Evolutionary conservation across 331 rosid genomes (phyloP).

Genomic region (Telfairia occidentalis): DNA sequence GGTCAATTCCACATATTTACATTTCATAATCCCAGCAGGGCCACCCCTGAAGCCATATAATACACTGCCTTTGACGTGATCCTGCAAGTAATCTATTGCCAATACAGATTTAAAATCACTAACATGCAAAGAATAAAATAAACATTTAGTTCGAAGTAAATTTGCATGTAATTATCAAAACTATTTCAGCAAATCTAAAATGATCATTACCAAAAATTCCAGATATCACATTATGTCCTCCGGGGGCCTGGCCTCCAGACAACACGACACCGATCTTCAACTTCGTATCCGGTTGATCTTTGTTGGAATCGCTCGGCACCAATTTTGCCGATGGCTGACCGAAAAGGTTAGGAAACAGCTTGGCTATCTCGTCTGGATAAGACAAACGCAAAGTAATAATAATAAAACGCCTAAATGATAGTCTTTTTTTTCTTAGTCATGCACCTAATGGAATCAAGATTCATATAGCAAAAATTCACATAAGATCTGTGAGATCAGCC

Average conservation of each 20-base stretch:
- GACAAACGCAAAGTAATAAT: background rate
- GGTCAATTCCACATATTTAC: slow-evolving; percentile 64
- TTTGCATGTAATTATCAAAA: background rate
- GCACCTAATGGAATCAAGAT: background rate
- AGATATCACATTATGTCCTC: slow-evolving; percentile 91
- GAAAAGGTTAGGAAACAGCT: slow-evolving; percentile 71
- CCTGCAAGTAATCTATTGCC: slow-evolving; percentile 73
- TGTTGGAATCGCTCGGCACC: slow-evolving; percentile 32
- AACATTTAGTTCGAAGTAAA: background rate
- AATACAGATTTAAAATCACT: background rate
- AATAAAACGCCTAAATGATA: background rate
- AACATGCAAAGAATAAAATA: background rate
- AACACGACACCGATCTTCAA: slow-evolving; percentile 90
- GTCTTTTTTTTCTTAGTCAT: background rate
- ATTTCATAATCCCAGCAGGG: slow-evolving; percentile 94
- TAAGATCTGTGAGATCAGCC: slow-evolving; percentile 1
- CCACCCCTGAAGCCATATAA: slow-evolving; percentile 92
- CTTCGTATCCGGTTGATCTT: slow-evolving; percentile 23
- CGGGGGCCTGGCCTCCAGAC: slow-evolving; percentile 99
- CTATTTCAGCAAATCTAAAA: background rate
- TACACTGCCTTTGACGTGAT: slow-evolving; percentile 61
- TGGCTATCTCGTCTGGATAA: slow-evolving; percentile 73
- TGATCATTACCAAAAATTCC: slow-evolving; percentile 63
- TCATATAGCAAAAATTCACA: background rate
- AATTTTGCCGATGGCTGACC: slow-evolving; percentile 79